Evolutionary conservation across 1,284 basidiomycete genomes (phyloP).

Genomic region (Volvariella surrecta): DNA sequence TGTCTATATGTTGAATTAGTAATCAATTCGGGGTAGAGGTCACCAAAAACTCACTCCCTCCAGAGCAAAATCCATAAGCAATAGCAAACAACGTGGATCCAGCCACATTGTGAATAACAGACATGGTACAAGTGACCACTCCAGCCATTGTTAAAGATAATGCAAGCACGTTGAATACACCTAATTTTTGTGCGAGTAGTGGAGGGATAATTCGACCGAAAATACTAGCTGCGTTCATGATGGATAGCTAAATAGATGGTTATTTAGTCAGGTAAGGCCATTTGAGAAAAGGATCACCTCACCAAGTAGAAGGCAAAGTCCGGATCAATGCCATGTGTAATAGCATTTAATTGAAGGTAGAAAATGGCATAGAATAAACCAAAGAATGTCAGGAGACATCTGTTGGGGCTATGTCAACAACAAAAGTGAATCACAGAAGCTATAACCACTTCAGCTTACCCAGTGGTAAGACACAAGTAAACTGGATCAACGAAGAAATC

Average conservation of each 20-base stretch:
- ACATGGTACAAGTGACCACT: slow-evolving; percentile 21
- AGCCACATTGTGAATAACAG: slow-evolving; percentile 8
- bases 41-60: slow-evolving; percentile 11
- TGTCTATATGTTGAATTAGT: too few species aligned
- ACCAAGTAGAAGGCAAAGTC: slow-evolving; percentile 41
- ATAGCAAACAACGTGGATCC: slow-evolving; percentile 21
- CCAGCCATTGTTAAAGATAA: slow-evolving; percentile 11
- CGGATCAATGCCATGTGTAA: slow-evolving; percentile 30
- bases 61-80: slow-evolving; percentile 13
- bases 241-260: slow-evolving; percentile 20
- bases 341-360: slow-evolving; percentile 42
- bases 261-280: neutral
- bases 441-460: too few species aligned
- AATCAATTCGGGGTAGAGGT: too few species aligned
- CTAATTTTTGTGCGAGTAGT: slow-evolving; percentile 33
- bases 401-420: neutral
- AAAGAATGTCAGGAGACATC: slow-evolving; percentile 9
- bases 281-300: slow-evolving; percentile 13
- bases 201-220: slow-evolving; percentile 37
- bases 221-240: slow-evolving; percentile 38
- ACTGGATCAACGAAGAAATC: neutral
- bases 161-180: slow-evolving; percentile 24
- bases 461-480: slow-evolving; percentile 1
- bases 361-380: slow-evolving; percentile 35
- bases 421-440: neutral